A percentile compares a stretch with the other conserved stretches of the same genome.
phyloP scores from a whole-genome alignment of 768 basidiomycete species.

The Trametes cinnabarina region DNA sequence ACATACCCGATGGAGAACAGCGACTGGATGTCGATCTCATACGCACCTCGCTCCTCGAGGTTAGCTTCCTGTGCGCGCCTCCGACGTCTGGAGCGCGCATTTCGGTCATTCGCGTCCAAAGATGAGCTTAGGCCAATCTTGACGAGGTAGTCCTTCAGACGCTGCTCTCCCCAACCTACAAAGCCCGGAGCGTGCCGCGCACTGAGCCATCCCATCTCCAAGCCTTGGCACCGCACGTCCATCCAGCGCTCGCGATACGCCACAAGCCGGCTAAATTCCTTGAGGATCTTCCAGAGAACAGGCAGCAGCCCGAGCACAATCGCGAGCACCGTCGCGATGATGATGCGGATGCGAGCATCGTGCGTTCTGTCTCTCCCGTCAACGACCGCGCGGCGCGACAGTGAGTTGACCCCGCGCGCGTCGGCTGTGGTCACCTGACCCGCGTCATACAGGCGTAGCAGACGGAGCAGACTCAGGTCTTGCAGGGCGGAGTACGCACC shows the following conservation, averaged over 20 bases:
- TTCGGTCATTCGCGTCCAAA: slow-evolving; percentile 38
- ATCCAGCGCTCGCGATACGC: slow-evolving; percentile 60
- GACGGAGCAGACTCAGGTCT: slow-evolving; percentile 73
- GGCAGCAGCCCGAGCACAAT: slow-evolving; percentile 64
- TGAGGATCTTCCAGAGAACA: slow-evolving; percentile 59
- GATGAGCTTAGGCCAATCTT: slow-evolving; percentile 65
- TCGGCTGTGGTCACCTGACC: slow-evolving; percentile 28
- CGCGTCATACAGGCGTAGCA: slow-evolving; percentile 59
- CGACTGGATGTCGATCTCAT: slow-evolving; percentile 66
- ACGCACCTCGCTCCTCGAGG: slow-evolving; percentile 46
- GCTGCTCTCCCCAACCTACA: slow-evolving; percentile 69
- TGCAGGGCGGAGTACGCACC: slow-evolving; percentile 68
- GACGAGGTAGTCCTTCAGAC: slow-evolving; percentile 65
- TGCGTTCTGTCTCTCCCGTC: slow-evolving; percentile 37
- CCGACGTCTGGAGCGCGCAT: slow-evolving; percentile 25
- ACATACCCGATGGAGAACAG: slow-evolving; percentile 74
- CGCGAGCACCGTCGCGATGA: slow-evolving; percentile 63
- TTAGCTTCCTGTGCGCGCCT: slow-evolving; percentile 27
- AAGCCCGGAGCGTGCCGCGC: slow-evolving; percentile 63
- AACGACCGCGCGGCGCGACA: slow-evolving; percentile 33
- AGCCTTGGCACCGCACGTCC: slow-evolving; percentile 58
- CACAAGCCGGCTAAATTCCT: slow-evolving; percentile 58
- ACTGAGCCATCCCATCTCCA: slow-evolving; percentile 77
- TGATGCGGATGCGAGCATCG: slow-evolving; percentile 58
- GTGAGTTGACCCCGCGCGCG: background rate